Evolutionary conservation across 2,329 filamentous ascomycete genomes (phyloP), one percentile per base, ranked within the genome.

Genomic region (Bipolaris cookei): DNA sequence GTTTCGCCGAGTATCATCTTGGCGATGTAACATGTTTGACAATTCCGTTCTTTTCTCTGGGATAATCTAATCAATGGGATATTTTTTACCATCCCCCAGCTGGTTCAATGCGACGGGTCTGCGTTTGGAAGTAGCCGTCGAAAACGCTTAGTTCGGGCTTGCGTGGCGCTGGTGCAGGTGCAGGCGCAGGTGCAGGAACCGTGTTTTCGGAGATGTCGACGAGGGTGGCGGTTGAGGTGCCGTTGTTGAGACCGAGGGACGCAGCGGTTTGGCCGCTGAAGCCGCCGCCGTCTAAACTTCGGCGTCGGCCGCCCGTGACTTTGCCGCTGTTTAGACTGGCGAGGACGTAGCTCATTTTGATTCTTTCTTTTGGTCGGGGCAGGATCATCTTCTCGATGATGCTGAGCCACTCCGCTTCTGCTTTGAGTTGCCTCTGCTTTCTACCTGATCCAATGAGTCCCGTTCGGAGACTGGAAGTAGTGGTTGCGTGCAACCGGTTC

Each of bases 371-470:
- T 1, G 73, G 68, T n/a, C 75, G 68, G 0, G 68, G 50, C 6
- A 61, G 49, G 1, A 76, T 61, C 75, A 77, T 77, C 56, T 69
- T 71, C 51, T 74, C 73, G 11, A 77, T 72, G 37, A 74, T 71
- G 16, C 65, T 68, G 18, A 77, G 66, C 71, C 71, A 74, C 47
- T 74, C 70, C 3, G 67, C 62, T 50, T 76, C 74, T 0, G 66
- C 62, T 34, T 72, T 72, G 11, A 76, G 59, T 54, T 75, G 73
- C n/a, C 71, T 66, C 46, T 70, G 46, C 43, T 67, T 66, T 20
- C 74, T 61, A 2, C 72, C 70, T 5, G 70, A 68, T 13, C 71
- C 70, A 16, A 68, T 64, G 6, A 68, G 52, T 0, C 70, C 73
- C 7, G 66, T 71, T 11, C 72, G 64, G 10, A 74, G 66, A 5